phyloP scores from a whole-genome alignment of 2,329 filamentous ascomycete species.

The Dothidotthia symphoricarpi region DNA sequence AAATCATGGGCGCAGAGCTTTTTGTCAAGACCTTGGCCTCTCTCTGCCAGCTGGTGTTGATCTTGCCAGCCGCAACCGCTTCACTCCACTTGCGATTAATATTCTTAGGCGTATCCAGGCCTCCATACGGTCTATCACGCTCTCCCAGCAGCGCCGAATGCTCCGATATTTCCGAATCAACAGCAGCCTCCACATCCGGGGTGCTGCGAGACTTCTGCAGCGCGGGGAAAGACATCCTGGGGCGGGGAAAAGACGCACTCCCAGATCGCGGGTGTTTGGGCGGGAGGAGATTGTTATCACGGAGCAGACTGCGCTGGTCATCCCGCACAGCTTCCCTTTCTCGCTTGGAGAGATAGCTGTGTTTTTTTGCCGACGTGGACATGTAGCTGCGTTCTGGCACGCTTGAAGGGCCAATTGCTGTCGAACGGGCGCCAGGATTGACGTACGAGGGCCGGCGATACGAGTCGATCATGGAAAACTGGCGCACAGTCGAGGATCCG shows the following conservation, averaged over 20 bases:
- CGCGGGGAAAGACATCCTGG: constrained; percentile 30
- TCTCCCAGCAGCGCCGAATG: constrained; percentile 49
- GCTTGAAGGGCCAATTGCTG: constrained; percentile 64
- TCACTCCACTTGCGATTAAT: constrained; percentile 54
- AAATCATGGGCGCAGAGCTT: constrained; percentile 45
- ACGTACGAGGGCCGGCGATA: constrained; percentile 79
- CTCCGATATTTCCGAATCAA: constrained; percentile 39
- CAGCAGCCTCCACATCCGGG: constrained; percentile 33
- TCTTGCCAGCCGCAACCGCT: constrained; percentile 74
- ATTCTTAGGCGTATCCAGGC: constrained; percentile 51
- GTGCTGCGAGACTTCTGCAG: constrained; percentile 32
- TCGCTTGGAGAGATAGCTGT: constrained; percentile 50
- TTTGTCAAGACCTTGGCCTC: constrained; percentile 77
- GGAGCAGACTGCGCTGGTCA: constrained; percentile 58
- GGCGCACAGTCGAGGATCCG: constrained; percentile 48
- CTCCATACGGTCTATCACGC: constrained; percentile 43
- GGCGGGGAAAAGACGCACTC: constrained; percentile 29
- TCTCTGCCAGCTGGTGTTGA: constrained; percentile 87
- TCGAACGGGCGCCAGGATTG: constrained; percentile 67
- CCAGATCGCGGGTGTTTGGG: constrained; percentile 49
- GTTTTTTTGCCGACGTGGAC: constrained; percentile 26
- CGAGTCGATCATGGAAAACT: constrained; percentile 56
- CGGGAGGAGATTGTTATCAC: constrained; percentile 59
- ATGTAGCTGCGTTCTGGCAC: constrained; percentile 40
- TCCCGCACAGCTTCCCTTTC: constrained; percentile 55